Base-by-base conservation (phyloP, 1,284 basidiomycete species). In the Cryptococcus amylolentus region DNA sequence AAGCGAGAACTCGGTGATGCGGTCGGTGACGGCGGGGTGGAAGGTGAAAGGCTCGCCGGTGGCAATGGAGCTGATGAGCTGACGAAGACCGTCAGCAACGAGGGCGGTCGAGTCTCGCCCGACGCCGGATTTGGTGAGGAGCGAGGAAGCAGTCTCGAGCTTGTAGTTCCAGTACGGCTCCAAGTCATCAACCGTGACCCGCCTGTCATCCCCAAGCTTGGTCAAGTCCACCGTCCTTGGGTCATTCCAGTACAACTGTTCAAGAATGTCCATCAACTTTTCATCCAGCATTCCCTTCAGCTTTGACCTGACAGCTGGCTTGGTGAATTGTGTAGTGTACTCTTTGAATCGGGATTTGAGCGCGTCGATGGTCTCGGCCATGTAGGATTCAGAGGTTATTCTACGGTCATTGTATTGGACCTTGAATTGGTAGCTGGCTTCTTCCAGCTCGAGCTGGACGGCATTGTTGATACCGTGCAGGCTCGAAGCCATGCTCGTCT, bases 351-450 rank as follows among this genome's bases (percentile, higher is more conserved):
- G 86, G 0, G 85, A 83, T 79, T 99, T 98, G 65, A 98, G 84
- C 8, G 84, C 81, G 70, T 98, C 95, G 78, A 98, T 88, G 3
- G 92, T 93, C 78, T 98, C 96, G 16, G 95, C 94, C 50, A 98
- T 91, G 72, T 99, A 99, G 3, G 90, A 93, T 76, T 99, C 96
- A 12, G 96, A 87, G 0, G 90, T 89, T 65, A 98, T 90, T 27
- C 89, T 84, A 20, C 92, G 86, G 77, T 99, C 96, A 73, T 99
- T 98, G 81, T 98, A 99, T 76, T 98, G 92, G 0, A 98, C 77
- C 78, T 99, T 99, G 84, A 98, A 98, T 76, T 98, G 94, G 76
- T 99, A 99, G 28, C 86, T 87, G 1, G 95, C 88, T 70, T 98
- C 95, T 76, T 98, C 95, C 13, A 98, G 83, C 76, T 98, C 96